phyloP scores from a whole-genome alignment of 2,329 filamentous ascomycete species.

The Raffaelea arxii region DNA sequence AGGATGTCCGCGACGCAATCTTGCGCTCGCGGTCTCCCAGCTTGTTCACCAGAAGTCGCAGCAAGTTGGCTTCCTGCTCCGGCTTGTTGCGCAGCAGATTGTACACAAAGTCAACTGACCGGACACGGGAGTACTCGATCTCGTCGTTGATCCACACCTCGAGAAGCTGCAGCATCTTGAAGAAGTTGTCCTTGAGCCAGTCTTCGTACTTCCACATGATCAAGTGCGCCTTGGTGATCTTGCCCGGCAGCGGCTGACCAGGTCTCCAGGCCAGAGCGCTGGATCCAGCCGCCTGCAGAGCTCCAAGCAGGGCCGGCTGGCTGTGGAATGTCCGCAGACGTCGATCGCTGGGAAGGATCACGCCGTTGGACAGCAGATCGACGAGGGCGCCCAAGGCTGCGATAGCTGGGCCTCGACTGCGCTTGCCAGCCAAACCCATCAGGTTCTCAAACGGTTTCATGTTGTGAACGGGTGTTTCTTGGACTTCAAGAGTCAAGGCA shows the following conservation, averaged over 20 bases:
- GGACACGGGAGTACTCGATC: constrained; percentile 82
- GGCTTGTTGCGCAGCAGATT: constrained; percentile 90
- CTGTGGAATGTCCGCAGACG: constrained; percentile 70
- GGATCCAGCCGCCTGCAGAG: constrained; percentile 47
- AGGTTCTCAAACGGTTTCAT: constrained; percentile 81
- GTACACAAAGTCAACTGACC: constrained; percentile 83
- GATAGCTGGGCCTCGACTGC: constrained; percentile 85
- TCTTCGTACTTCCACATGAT: constrained; percentile 89
- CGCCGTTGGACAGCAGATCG: constrained; percentile 85
- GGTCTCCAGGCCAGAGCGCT: constrained; percentile 51
- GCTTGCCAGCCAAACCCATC: constrained; percentile 76
- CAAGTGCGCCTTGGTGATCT: constrained; percentile 66
- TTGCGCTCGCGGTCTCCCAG: constrained; percentile 92
- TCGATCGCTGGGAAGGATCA: constrained; percentile 71
- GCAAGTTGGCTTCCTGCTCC: constrained; percentile 89
- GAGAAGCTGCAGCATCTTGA: constrained; percentile 82
- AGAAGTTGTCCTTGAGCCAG: constrained; percentile 90
- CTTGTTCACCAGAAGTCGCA: constrained; percentile 90
- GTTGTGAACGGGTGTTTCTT: constrained; percentile 93
- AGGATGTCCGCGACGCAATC: constrained; percentile 87
- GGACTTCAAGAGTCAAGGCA: constrained; percentile 83
- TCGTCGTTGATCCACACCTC: constrained; percentile 93
- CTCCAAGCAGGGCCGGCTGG: constrained; percentile 66
- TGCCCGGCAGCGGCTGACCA: constrained; percentile 62
- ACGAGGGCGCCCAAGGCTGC: constrained; percentile 89